phyloP scores from a whole-genome alignment of 2,329 filamentous ascomycete genomes.

The Neonectria hederae region DNA sequence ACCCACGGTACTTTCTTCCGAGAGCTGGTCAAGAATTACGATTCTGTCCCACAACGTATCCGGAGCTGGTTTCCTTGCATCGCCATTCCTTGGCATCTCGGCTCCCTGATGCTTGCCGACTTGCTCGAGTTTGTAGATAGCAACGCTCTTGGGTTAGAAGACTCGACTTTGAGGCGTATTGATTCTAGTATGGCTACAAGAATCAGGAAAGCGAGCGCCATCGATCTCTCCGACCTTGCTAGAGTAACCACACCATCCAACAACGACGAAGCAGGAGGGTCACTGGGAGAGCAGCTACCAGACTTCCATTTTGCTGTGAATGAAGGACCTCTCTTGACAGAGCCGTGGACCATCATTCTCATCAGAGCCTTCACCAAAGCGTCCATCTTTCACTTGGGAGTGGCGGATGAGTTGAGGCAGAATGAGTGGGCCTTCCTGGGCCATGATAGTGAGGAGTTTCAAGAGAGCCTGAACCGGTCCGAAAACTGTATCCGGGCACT shows the following conservation, averaged over 20 bases:
- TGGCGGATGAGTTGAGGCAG: conserved; percentile 35
- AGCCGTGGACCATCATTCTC: conserved; percentile 67
- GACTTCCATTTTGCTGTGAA: conserved; percentile 63
- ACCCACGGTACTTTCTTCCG: conserved; percentile 61
- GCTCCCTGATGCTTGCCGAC: conserved; percentile 63
- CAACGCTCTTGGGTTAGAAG: conserved; percentile 35
- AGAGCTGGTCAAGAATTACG: conserved; percentile 60
- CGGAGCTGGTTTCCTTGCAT: conserved; percentile 69
- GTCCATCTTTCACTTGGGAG: conserved; percentile 48
- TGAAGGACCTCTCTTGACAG: conserved; percentile 63
- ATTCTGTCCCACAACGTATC: conserved; percentile 59
- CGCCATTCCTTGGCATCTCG: conserved; percentile 66
- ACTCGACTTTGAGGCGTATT: conserved; percentile 35
- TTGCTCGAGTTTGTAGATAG: conserved; percentile 61
- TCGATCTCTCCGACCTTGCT: conserved; percentile 59
- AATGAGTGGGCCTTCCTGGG: conserved; percentile 33
- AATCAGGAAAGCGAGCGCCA: conserved; percentile 55
- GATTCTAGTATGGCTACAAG: conserved; percentile 47
- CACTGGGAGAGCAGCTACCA: conserved; percentile 34
- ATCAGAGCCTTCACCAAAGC: conserved; percentile 62
- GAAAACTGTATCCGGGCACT: conserved; percentile 61
- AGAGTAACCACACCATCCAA: conserved; percentile 51
- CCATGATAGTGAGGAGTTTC: conserved; percentile 35
- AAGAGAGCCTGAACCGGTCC: conserved; percentile 49
- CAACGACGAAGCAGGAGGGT: not conserved